These are phyloP conservation scores for Yamagishiella unicocca DNA, from an alignment of 139 green algal genomes.

Conservation along the genomic window DNA sequence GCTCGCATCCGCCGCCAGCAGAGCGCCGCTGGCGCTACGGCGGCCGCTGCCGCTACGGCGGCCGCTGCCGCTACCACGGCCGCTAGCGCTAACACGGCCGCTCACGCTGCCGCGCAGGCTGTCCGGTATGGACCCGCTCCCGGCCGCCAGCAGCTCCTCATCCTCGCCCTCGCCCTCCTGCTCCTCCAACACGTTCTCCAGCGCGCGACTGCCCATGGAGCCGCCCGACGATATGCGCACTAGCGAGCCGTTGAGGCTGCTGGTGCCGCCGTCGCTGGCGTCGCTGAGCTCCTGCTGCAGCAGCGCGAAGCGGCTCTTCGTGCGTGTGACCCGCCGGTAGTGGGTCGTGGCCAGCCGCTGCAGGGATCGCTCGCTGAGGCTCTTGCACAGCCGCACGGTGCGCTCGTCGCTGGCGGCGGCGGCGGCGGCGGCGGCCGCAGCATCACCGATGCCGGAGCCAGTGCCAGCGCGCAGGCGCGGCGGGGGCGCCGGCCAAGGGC, in stretches of 20 bases:
- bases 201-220: neutral
- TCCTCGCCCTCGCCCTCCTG: conserved; percentile 11
- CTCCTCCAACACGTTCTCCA: conserved; percentile 15
- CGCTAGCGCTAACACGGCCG: neutral
- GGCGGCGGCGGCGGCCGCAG: neutral
- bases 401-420: neutral
- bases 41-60: neutral
- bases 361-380: conserved; percentile 28
- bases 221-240: neutral
- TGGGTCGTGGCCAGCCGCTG: neutral
- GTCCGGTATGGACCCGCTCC: neutral
- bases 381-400: conserved; percentile 14
- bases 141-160: conserved; percentile 8
- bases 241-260: neutral
- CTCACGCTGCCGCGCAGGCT: neutral
- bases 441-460: no score
- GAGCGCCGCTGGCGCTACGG: neutral
- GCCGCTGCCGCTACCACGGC: neutral
- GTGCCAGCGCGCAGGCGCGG: neutral
- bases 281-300: conserved; percentile 1
- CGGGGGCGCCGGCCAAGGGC: neutral
- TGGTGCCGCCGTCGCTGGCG: no score
- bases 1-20: neutral
- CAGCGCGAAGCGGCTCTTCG: conserved; percentile 33
- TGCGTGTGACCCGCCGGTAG: conserved; percentile 2